phyloP scores from a whole-genome alignment of 495 filamentous ascomycete genomes.

The Ramalina intermedia region DNA sequence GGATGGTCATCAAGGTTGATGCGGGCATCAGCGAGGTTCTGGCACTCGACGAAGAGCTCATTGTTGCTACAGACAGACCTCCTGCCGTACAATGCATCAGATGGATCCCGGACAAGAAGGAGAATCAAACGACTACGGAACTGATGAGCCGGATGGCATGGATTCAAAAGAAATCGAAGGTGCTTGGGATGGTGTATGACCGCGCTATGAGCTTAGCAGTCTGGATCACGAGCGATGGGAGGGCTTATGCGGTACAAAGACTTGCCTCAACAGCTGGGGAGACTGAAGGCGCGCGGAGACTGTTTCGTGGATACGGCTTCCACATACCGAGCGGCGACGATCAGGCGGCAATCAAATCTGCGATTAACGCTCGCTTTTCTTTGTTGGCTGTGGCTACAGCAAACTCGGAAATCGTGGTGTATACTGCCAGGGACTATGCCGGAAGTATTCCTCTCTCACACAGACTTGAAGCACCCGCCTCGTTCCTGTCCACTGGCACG shows the following conservation, averaged over 20 bases:
- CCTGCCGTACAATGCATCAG: slow-evolving; percentile 91
- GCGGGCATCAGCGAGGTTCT: slow-evolving; percentile 81
- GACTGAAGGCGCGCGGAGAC: slow-evolving; percentile 26
- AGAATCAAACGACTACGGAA: slow-evolving; percentile 81
- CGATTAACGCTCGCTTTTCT: slow-evolving; percentile 90
- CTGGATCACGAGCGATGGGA: slow-evolving; percentile 85
- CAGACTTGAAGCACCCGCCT: slow-evolving; percentile 50
- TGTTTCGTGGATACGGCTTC: slow-evolving; percentile 87
- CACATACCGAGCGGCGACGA: slow-evolving; percentile 49
- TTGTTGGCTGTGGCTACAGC: slow-evolving; percentile 75
- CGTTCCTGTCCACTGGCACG: slow-evolving; percentile 45
- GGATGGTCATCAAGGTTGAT: slow-evolving; percentile 97
- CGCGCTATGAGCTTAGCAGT: slow-evolving; percentile 91
- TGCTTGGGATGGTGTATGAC: slow-evolving; percentile 86
- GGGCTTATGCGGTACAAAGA: slow-evolving; percentile 84
- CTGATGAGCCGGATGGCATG: slow-evolving; percentile 76
- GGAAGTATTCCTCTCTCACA: slow-evolving; percentile 91
- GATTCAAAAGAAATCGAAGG: slow-evolving; percentile 58
- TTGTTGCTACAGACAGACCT: slow-evolving; percentile 87
- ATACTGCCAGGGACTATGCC: slow-evolving; percentile 80
- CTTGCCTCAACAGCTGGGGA: slow-evolving; percentile 16
- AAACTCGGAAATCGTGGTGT: slow-evolving; percentile 69
- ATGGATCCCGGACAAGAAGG: slow-evolving; percentile 72
- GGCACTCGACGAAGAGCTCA: slow-evolving; percentile 81
- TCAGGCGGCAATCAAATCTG: slow-evolving; percentile 52